phyloP scores from a whole-genome alignment of 1,139 yeast genomes.

The Yamadazyma trypodendri region DNA sequence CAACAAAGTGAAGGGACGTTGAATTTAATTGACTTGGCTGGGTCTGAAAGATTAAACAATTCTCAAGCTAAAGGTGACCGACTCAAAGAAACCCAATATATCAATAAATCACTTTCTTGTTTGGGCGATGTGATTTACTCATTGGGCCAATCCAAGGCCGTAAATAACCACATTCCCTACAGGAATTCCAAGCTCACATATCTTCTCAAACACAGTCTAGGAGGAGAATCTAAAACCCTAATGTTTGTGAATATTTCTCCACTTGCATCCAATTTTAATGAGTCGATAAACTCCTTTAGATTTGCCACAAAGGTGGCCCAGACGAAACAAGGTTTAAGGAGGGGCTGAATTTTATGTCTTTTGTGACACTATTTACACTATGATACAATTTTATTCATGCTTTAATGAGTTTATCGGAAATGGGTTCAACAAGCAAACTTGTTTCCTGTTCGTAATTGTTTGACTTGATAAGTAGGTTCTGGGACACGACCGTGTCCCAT shows the following conservation, averaged over 20 bases:
- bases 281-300: slow-evolving; percentile 79
- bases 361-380: slow-evolving; percentile 9
- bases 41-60: slow-evolving; percentile 78
- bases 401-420: slow-evolving; percentile 1
- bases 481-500: slow-evolving; percentile 47
- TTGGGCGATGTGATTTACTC: slow-evolving; percentile 90
- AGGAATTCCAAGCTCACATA: slow-evolving; percentile 71
- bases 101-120: slow-evolving; percentile 84
- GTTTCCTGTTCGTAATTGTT: slow-evolving; percentile 32
- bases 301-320: slow-evolving; percentile 83
- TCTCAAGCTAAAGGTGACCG: slow-evolving; percentile 82
- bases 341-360: too few species aligned
- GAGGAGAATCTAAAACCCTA: slow-evolving; percentile 84
- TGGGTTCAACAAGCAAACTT: slow-evolving; percentile 15
- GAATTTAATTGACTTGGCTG: slow-evolving; percentile 81
- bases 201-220: slow-evolving; percentile 76
- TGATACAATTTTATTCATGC: slow-evolving; percentile 6
- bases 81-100: slow-evolving; percentile 82
- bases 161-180: slow-evolving; percentile 44
- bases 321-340: slow-evolving; percentile 46
- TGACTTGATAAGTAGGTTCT: slow-evolving; percentile 40
- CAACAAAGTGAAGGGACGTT: slow-evolving; percentile 58
- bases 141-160: slow-evolving; percentile 43
- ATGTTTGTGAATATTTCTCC: slow-evolving; percentile 95
- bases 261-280: slow-evolving; percentile 57